Evolutionary conservation across 768 basidiomycete genomes (phyloP).

Genomic region (Tricholoma sp.): DNA sequence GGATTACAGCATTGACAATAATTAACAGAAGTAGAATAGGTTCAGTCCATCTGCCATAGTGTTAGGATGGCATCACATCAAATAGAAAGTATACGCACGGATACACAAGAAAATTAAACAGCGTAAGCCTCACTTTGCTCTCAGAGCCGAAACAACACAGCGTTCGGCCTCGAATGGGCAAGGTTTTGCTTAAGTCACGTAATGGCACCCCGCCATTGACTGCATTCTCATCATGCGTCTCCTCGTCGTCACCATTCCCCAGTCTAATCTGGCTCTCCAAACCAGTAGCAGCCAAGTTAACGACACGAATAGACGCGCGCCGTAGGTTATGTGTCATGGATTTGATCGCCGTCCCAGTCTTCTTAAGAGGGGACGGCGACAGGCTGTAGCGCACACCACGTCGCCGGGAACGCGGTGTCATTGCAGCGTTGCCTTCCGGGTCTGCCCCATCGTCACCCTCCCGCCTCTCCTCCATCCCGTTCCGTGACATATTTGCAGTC

Average conservation of each 20-base stretch:
- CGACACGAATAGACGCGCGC: slow-evolving; percentile 74
- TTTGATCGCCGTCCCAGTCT: slow-evolving; percentile 55
- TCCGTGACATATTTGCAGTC: slow-evolving; percentile 46
- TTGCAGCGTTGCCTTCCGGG: slow-evolving; percentile 43
- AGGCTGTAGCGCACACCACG: slow-evolving; percentile 48
- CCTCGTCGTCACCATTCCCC: slow-evolving; percentile 43
- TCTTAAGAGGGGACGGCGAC: slow-evolving; percentile 55
- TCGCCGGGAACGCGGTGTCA: slow-evolving; percentile 33
- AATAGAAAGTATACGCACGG: slow-evolving; percentile 45
- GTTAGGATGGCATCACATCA: background rate
- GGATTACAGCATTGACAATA: slow-evolving; percentile 73
- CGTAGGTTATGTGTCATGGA: slow-evolving; percentile 52
- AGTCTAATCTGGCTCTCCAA: slow-evolving; percentile 57
- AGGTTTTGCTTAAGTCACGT: slow-evolving; percentile 37
- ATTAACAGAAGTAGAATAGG: slow-evolving; percentile 80
- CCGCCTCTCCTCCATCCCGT: slow-evolving; percentile 21
- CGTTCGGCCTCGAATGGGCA: slow-evolving; percentile 71
- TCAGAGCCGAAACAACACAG: slow-evolving; percentile 71
- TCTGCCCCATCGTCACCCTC: slow-evolving; percentile 29
- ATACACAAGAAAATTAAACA: slow-evolving; percentile 67
- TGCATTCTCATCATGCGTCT: slow-evolving; percentile 14
- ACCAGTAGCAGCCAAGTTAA: slow-evolving; percentile 63
- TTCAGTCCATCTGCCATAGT: slow-evolving; percentile 69
- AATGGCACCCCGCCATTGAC: slow-evolving; percentile 26
- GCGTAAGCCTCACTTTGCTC: slow-evolving; percentile 54